These are phyloP conservation scores for Aspergillus sojae DNA, from an alignment of 2,329 filamentous ascomycete species.

Conservation along the genomic window DNA sequence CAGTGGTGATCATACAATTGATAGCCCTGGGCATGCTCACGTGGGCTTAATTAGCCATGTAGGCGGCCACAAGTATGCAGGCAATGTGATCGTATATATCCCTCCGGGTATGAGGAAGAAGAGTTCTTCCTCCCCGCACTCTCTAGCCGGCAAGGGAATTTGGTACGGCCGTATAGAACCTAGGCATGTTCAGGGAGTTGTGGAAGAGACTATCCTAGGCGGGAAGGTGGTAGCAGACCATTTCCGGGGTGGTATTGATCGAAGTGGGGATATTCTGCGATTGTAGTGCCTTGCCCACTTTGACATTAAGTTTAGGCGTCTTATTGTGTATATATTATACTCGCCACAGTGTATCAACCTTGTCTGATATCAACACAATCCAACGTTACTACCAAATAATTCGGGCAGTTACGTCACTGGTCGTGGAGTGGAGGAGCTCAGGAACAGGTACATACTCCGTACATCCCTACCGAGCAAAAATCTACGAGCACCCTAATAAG, in stretches of 20 bases:
- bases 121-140: constrained; percentile 26
- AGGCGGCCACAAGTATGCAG: constrained; percentile 92
- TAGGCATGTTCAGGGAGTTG: constrained; percentile 85
- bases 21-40: constrained; percentile 38
- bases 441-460: no score
- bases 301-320: neutral
- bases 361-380: neutral
- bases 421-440: no score
- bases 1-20: constrained; percentile 25
- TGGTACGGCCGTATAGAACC: constrained; percentile 85
- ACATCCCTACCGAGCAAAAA: no score
- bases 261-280: constrained; percentile 71
- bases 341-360: neutral
- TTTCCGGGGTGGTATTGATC: constrained; percentile 83
- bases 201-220: constrained; percentile 81
- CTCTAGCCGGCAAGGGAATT: constrained; percentile 57
- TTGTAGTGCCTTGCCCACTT: constrained; percentile 20
- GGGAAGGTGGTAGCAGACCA: constrained; percentile 84
- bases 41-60: constrained; percentile 71
- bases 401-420: neutral
- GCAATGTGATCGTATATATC: constrained; percentile 87
- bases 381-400: neutral
- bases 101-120: constrained; percentile 35
- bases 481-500: no score
- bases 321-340: neutral